A percentile compares a stretch with the other conserved stretches of the same genome.
phyloP scores from a whole-genome alignment of 2,329 filamentous ascomycete genomes.

The Ophiosphaerella korrae region DNA sequence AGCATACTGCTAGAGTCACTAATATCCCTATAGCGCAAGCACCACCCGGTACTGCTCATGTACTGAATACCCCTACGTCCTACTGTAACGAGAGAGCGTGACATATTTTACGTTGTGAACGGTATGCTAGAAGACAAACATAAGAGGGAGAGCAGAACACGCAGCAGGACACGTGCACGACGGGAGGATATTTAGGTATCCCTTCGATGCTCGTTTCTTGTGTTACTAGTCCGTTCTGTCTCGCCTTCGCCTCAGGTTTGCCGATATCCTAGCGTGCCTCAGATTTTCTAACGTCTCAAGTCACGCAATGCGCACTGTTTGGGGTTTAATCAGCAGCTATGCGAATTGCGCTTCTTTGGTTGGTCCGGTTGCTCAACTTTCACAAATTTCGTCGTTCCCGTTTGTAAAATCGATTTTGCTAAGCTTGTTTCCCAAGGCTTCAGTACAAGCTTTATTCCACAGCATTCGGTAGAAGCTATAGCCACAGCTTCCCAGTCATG shows the following conservation, averaged over 20 bases:
- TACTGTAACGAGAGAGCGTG: too few species aligned
- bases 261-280: slow-evolving; percentile 4
- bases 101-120: too few species aligned
- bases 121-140: too few species aligned
- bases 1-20: too few species aligned
- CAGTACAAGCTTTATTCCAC: neutral
- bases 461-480: too few species aligned
- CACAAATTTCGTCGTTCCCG: neutral
- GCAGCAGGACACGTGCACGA: too few species aligned
- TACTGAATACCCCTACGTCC: too few species aligned
- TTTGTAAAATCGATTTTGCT: neutral
- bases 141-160: too few species aligned
- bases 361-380: neutral
- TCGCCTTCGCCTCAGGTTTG: neutral
- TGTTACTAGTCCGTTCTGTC: neutral
- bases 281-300: slow-evolving; percentile 14
- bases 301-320: slow-evolving; percentile 12
- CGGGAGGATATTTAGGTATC: too few species aligned
- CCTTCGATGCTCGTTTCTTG: neutral
- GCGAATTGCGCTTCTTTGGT: slow-evolving; percentile 4
- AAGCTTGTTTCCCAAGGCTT: neutral
- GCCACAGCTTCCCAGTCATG: neutral
- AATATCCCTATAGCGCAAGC: too few species aligned
- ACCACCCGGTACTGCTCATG: too few species aligned
- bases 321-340: slow-evolving; percentile 1